Evolutionary conservation across 2,329 filamentous ascomycete genomes (phyloP), one percentile per base, ranked within the genome.

Genomic region (Nothopassalora personata): DNA sequence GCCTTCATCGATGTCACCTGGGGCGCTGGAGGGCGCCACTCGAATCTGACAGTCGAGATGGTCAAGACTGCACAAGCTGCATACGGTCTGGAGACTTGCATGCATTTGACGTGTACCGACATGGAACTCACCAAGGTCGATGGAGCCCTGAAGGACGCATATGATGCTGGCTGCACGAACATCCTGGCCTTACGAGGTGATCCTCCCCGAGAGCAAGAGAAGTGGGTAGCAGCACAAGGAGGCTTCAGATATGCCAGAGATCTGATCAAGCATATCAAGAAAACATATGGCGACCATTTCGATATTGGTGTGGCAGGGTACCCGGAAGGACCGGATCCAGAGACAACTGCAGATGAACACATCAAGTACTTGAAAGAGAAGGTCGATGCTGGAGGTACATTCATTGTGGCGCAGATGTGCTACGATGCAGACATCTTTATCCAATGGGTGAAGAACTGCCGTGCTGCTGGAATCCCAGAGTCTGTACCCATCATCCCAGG

Each of bases 391-490:
- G 94, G 94, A 54, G 92, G 88, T 62, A 88, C 89, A 6, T 99
- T 97, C 73, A 89, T 99, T 64, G 90, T 99, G 56, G 97, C 94
- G 0, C 94, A 99, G 78, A 99, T 99, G 94, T 97, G 97, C 77
- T 99, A 99, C 79, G 93, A 99, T 71, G 92, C 86, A 53, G 93
- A 99, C 70, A 93, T 94, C 72, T 99, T 99, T 76, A 77, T 97
- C 56, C 83, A 86, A 55, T 99, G 94, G 94, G 89, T 95, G 39
- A 80, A 84, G 66, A 94, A 90, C 73, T 91, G 93, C 60, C 88
- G 92, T 53, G 90, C 87, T 54, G 86, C 85, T 70, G 94, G 94
- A 51, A 93, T 99, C 71, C 69, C 71, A 10, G 69, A 72, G 15
- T 86, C 79, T 28, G 80, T 94, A 33, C 90, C 90, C 15, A 94